Base-by-base conservation (phyloP, 2,329 filamentous ascomycete genomes). In the Aspergillus pseudoviridinutans region DNA sequence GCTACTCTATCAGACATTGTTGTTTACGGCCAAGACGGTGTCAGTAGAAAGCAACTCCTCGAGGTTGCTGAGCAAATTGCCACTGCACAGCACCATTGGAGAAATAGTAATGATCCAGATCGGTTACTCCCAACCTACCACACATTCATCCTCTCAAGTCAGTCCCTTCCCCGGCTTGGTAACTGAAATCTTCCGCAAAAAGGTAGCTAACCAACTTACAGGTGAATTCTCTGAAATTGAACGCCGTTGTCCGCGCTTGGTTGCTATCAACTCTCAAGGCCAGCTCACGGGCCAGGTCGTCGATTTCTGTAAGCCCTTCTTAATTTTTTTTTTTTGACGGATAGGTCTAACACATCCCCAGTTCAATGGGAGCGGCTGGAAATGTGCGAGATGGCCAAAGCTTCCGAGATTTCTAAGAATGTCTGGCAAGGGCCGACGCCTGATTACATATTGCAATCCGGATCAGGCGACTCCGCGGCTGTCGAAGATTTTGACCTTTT, bases 341-440 rank as follows among this genome's bases (percentile, higher is more conserved):
- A 41, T 52, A 46, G 38, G 10, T 20, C 58, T 64, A 54, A 68
- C 38, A 53, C 10, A 53, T 28, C 42, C 22, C 20, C 46, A 84
- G 81, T 91, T 70, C 87, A 90, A 65, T 91, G 91, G 78, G 94
- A 99, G 74, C 84, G 92, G 57, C 76, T 85, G 51, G 94, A 99
- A 76, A 97, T 99, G 93, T 92, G 90, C 73, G 83, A 83, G 58
- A 97, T 97, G 93, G 92, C 93, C 10, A 86, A 86, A 66, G 88
- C 92, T 3, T 92, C 92, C 0, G 90, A 96, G 72, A 96, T 97
- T 61, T 87, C 90, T 54, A 82, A 84, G 63, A 97, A 97, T 69
- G 91, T 97, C 27, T 97, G 88, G 84, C 80, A 97, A 58, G 94
- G 94, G 0, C 90, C 91, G 2, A 94, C 91, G 0, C 91, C 92